Conservation (phyloP, 2,329 filamentous ascomycete species). For the Aureobasidium lini region DNA sequence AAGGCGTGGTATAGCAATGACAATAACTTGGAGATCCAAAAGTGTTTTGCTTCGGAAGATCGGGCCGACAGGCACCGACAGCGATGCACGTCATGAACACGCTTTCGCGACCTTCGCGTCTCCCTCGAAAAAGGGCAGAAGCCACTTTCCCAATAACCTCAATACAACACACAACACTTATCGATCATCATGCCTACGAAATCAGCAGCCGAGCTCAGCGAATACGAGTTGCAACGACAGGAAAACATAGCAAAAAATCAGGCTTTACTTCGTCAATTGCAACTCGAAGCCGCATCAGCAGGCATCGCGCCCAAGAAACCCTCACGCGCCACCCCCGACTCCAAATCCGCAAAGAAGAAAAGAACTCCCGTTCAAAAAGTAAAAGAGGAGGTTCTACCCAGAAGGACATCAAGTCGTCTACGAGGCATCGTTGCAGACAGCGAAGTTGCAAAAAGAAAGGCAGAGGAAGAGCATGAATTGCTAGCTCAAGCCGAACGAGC, state of each 20-base stretch:
- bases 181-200: conserved; percentile 25
- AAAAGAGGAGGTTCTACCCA: conserved; percentile 52
- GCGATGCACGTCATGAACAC: neutral
- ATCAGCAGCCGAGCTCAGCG: conserved; percentile 54
- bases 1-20: neutral
- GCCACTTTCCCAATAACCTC: conserved; percentile 8
- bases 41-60: neutral
- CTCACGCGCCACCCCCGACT: conserved; percentile 38
- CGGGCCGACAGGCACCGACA: neutral
- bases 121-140: neutral
- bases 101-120: conserved; percentile 4
- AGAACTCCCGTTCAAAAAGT: conserved; percentile 39
- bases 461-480: conserved; percentile 55
- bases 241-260: conserved; percentile 85
- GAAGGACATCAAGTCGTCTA: conserved; percentile 55
- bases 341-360: conserved; percentile 41
- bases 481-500: conserved; percentile 50
- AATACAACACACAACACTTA: conserved; percentile 12
- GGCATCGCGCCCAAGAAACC: conserved; percentile 53
- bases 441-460: conserved; percentile 61
- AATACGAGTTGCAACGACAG: conserved; percentile 76
- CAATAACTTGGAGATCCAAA: neutral
- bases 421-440: conserved; percentile 58
- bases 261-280: conserved; percentile 70
- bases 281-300: conserved; percentile 58